Percentiles rank a stretch among this genome's conserved stretches.
phyloP scores from a whole-genome alignment of 2,329 filamentous ascomycete genomes.

The Ilyonectria sp. region DNA sequence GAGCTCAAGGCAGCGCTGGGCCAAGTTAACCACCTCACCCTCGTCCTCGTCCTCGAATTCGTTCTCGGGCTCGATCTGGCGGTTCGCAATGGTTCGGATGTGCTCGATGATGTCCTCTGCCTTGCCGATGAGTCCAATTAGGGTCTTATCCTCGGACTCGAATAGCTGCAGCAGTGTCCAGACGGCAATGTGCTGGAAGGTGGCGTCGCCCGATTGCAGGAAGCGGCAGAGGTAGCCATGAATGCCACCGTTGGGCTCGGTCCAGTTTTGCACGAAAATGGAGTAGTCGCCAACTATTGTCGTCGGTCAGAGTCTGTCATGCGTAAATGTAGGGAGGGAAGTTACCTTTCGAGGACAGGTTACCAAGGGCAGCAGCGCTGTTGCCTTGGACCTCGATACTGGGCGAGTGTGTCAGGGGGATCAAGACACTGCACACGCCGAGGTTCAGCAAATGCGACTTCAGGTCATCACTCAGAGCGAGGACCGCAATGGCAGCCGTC shows the following conservation, averaged over 20 bases:
- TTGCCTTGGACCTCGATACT: conserved; percentile 99
- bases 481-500: conserved; percentile 98
- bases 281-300: conserved; percentile 91
- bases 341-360: conserved; percentile 95
- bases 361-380: conserved; percentile 94
- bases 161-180: conserved; percentile 97
- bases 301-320: conserved; percentile 14
- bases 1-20: conserved; percentile 90
- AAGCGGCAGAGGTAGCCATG: conserved; percentile 96
- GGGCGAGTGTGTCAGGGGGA: conserved; percentile 93
- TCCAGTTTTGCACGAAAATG: conserved; percentile 96
- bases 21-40: conserved; percentile 91
- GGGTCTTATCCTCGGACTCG: conserved; percentile 91
- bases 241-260: conserved; percentile 91
- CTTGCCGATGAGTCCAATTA: conserved; percentile 91
- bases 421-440: conserved; percentile 96
- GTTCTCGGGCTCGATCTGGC: conserved; percentile 88
- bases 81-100: conserved; percentile 92
- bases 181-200: conserved; percentile 99
- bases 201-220: conserved; percentile 93
- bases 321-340: conserved; percentile 5
- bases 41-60: conserved; percentile 92
- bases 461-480: conserved; percentile 94
- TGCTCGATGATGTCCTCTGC: conserved; percentile 93
- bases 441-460: conserved; percentile 92